Percentiles rank a stretch among this genome's conserved stretches.
Evolutionary conservation across 441 rosid species (phyloP).

Genomic region (Adansonia grandidieri): DNA sequence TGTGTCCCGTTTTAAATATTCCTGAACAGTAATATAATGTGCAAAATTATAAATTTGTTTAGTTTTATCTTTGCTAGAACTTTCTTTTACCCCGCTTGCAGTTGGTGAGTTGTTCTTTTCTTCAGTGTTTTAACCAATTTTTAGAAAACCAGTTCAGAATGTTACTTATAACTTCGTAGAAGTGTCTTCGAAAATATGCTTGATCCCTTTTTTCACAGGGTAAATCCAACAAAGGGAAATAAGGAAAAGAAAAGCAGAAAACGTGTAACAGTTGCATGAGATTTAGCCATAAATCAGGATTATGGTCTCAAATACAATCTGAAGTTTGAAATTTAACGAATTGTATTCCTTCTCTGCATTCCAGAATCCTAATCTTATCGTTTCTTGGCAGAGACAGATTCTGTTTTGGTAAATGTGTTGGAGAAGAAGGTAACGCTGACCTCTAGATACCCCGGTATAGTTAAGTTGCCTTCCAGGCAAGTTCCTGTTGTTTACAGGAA

Average conservation of each 20-base stretch:
- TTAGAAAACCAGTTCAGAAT: not conserved
- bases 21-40: not conserved
- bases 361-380: not conserved
- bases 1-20: too few species aligned
- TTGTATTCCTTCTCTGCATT: not conserved
- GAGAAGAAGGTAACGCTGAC: conserved; percentile 83
- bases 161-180: not conserved
- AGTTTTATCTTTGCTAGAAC: not conserved
- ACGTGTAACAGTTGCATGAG: too few species aligned
- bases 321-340: not conserved
- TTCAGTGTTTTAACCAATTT: not conserved
- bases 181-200: not conserved
- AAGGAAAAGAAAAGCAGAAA: too few species aligned
- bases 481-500: conserved; percentile 38
- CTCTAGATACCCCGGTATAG: conserved; percentile 54
- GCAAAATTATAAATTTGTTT: not conserved
- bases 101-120: not conserved
- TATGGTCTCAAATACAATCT: too few species aligned
- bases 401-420: conserved; percentile 59
- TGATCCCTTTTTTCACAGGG: too few species aligned
- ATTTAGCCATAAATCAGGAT: too few species aligned
- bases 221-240: too few species aligned
- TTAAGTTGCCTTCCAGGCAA: conserved; percentile 35
- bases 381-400: conserved; percentile 61
- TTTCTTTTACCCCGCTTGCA: not conserved